These are phyloP conservation scores for Lodderomyces theae DNA, from an alignment of 1,139 yeast species.

Conservation along the genomic window DNA sequence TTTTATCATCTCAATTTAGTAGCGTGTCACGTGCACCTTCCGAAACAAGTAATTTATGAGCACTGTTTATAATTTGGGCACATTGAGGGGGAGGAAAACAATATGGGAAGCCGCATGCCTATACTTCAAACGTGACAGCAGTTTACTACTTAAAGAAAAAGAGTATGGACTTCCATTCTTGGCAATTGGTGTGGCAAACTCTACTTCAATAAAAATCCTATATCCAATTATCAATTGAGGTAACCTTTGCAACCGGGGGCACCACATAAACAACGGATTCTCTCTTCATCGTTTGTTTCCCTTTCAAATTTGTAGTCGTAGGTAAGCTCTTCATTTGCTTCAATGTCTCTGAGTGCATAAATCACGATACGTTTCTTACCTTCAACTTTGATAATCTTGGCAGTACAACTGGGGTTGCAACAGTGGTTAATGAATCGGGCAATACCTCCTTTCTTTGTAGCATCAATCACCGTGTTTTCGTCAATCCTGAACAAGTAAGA, in stretches of 20 bases:
- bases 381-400: conserved; percentile 92
- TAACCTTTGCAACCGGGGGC: conserved; percentile 93
- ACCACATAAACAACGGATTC: conserved; percentile 92
- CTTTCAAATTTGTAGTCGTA: conserved; percentile 94
- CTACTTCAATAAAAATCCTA: too few relatives aligned
- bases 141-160: too few relatives aligned
- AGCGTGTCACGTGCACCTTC: conserved; percentile 4
- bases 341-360: conserved; percentile 86
- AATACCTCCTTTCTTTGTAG: conserved; percentile 95
- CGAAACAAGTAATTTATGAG: not conserved
- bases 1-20: conserved; percentile 1
- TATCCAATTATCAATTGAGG: conserved; percentile 48
- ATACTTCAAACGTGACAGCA: too few relatives aligned
- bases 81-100: not conserved
- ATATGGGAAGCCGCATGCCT: too few relatives aligned
- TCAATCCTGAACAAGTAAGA: conserved; percentile 90
- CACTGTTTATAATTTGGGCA: not conserved
- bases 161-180: too few relatives aligned
- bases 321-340: conserved; percentile 87
- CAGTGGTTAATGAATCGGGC: conserved; percentile 96
- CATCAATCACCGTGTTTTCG: conserved; percentile 93
- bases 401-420: conserved; percentile 96
- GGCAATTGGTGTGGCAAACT: too few relatives aligned
- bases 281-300: conserved; percentile 84
- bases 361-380: conserved; percentile 93